These are phyloP conservation scores for Auricularia sp. DNA, from an alignment of 768 basidiomycete genomes.

Conservation along the genomic window DNA sequence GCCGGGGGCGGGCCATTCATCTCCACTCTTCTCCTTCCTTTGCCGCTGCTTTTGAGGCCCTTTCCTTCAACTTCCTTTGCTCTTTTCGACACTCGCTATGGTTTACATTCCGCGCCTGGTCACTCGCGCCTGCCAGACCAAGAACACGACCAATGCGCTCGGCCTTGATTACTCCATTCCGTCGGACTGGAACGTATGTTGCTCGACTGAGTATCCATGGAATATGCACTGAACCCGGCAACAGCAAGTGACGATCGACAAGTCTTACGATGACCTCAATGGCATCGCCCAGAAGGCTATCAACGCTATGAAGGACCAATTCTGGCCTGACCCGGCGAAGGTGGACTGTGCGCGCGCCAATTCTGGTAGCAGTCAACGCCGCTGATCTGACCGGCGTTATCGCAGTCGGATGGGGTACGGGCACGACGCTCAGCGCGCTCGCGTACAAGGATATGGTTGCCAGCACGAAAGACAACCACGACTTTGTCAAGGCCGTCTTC, in stretches of 20 bases:
- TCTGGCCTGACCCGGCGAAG: neutral
- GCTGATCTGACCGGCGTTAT: neutral
- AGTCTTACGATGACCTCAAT: neutral
- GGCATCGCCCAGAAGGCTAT: neutral
- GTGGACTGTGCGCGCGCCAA: neutral
- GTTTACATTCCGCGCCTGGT: neutral
- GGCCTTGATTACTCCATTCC: neutral
- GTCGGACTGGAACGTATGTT: neutral
- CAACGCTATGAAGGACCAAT: neutral
- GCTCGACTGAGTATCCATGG: neutral
- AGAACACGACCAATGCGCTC: neutral
- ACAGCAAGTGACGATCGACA: neutral
- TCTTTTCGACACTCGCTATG: neutral
- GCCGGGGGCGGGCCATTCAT: neutral
- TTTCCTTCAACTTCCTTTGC: neutral
- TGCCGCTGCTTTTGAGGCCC: neutral
- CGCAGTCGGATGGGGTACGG: neutral
- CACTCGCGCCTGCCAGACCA: neutral
- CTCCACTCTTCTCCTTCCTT: neutral
- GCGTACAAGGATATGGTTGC: slow-evolving; percentile 1
- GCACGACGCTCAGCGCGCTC: neutral
- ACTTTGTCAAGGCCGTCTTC: neutral
- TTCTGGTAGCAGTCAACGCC: neutral
- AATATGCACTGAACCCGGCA: neutral
- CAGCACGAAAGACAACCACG: neutral